These are phyloP conservation scores for Meyerozyma carpophila DNA, from an alignment of 1,139 yeast species.

Conservation along the genomic window DNA sequence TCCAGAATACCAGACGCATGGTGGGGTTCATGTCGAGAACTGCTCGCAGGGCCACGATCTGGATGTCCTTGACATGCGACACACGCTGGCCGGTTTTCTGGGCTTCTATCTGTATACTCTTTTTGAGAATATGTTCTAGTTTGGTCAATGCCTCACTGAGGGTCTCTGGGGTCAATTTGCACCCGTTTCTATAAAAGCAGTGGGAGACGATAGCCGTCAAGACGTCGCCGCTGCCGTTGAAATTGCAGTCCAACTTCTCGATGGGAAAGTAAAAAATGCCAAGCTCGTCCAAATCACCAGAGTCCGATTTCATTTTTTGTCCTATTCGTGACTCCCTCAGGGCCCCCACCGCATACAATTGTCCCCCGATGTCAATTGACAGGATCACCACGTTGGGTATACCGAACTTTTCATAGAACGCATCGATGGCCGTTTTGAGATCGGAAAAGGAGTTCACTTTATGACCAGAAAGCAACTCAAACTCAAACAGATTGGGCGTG, in stretches of 20 bases:
- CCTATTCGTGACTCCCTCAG: slow-evolving; percentile 4
- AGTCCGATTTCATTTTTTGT: not conserved
- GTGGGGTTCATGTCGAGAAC: not conserved
- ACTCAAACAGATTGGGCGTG: slow-evolving; percentile 39
- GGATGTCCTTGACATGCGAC: not conserved
- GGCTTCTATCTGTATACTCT: slow-evolving; percentile 21
- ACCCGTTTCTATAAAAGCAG: slow-evolving; percentile 19
- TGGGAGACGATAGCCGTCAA: slow-evolving; percentile 38
- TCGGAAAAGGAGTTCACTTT: slow-evolving; percentile 18
- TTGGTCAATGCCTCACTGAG: slow-evolving; percentile 24
- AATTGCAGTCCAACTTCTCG: slow-evolving; percentile 27
- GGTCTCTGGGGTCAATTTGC: slow-evolving; percentile 19
- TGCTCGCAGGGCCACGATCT: not conserved
- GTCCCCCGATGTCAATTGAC: slow-evolving; percentile 25
- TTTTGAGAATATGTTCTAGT: slow-evolving; percentile 25
- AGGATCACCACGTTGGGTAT: slow-evolving; percentile 30
- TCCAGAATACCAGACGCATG: not conserved
- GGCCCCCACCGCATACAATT: slow-evolving; percentile 32
- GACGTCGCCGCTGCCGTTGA: slow-evolving; percentile 44
- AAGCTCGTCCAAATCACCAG: not conserved
- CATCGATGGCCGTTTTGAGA: slow-evolving; percentile 16
- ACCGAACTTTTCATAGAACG: slow-evolving; percentile 16
- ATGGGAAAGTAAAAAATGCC: slow-evolving; percentile 25
- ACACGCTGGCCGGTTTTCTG: not conserved
- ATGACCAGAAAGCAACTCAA: slow-evolving; percentile 26